Base-by-base conservation (phyloP, 1,139 yeast genomes). In the Sugiyamaella japonica region DNA sequence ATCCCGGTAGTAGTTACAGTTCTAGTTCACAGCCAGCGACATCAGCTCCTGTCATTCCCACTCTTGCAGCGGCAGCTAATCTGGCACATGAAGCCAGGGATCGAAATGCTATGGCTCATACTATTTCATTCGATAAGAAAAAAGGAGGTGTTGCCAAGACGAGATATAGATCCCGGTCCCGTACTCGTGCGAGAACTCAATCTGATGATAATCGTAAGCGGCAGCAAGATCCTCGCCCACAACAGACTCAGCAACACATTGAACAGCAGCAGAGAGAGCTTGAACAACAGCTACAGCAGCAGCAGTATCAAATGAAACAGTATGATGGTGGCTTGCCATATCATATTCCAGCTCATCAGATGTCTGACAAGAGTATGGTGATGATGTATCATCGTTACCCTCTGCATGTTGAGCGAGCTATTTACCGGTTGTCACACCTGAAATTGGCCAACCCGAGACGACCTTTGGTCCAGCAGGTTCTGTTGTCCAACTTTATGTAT, bases 401-500 rank as follows among this genome's bases (percentile, higher is more conserved):
- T 0, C 84, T 93, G 46, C 97, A 91, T 69, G 95, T 93, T 46
- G 99, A 95, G 71, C 79, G 99, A 45, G 98, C 99, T 1, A 88
- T 95, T 54, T 93, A 93, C 70, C 76, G 99, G 56, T 77, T 95
- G 58, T 87, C 96, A 43, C 99, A 93, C 71, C 74, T 93, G 68
- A 93, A 93, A 70, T 77, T 93, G 62, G 97, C 98, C 40, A 95
- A 95, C 67, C 95, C 98, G 1, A 87, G 89, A 66, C 76, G 98
- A 55, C 95, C 95, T 16, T 75, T 93, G 58, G 79, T 91, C 37
- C 97, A 95, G 67, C 99, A 93, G 69, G 99, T 93, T 1, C 71
- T 93, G 50, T 73, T 93, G 61, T 89, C 97, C 55, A 95, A 95
- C 70, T 93, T 93, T 79, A 93, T 93, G 99, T 93, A 93, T 69